Conservation (phyloP, 805 yeast species). For the Saccharomycopsis schoenii region DNA sequence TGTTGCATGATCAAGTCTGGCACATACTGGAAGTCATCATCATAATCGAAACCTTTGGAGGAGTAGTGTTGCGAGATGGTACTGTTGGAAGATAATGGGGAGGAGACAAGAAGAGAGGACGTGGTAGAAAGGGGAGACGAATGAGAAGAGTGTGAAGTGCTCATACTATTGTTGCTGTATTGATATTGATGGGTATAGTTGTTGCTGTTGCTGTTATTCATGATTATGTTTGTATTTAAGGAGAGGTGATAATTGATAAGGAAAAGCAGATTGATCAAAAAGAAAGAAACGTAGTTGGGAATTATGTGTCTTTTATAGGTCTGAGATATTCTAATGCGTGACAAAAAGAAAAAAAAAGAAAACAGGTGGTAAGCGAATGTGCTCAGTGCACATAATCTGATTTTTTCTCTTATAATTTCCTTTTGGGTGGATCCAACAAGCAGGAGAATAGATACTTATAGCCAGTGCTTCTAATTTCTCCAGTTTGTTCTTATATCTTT, state of each 20-base stretch:
- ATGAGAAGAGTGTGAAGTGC: background rate
- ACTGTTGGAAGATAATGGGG: background rate
- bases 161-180: background rate
- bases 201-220: background rate
- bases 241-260: background rate
- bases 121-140: background rate
- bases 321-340: background rate
- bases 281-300: background rate
- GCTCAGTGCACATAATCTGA: background rate
- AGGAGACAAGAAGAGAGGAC: background rate
- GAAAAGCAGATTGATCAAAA: background rate
- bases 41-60: constrained; percentile 18
- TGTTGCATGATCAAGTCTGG: constrained; percentile 11
- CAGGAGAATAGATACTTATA: background rate
- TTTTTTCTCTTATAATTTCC: background rate
- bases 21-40: constrained; percentile 17
- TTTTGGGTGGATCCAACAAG: background rate
- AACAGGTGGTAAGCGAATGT: background rate
- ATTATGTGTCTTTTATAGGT: constrained; percentile 1
- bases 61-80: constrained; percentile 12
- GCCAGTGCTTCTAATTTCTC: background rate
- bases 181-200: background rate
- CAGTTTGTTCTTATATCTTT: background rate
- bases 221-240: too few relatives aligned
- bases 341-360: background rate